Conservation (phyloP, 73 alveolate species). For the Diophrys appendiculata region DNA sequence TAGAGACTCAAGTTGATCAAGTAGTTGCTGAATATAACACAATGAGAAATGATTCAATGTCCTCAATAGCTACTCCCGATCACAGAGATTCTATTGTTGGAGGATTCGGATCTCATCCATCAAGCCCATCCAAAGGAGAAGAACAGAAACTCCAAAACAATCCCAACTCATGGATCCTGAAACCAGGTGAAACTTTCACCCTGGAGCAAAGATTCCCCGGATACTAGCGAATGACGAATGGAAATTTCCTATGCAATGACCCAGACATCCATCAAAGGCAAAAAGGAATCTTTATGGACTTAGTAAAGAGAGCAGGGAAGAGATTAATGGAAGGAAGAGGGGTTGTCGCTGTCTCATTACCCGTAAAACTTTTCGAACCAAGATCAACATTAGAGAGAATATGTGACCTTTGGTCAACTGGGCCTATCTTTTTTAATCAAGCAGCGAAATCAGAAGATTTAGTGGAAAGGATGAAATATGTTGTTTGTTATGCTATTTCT, state of each 20-base stretch:
- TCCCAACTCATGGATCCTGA: no score
- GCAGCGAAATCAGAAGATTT: constrained; percentile 66
- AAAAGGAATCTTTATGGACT: constrained; percentile 69
- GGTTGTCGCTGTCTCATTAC: constrained; percentile 70
- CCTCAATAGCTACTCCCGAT: no score
- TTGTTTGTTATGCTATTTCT: constrained; percentile 67
- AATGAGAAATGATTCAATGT: no score
- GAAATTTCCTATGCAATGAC: constrained; percentile 70
- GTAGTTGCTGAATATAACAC: no score
- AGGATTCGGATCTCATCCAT: no score
- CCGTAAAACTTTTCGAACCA: constrained; percentile 85
- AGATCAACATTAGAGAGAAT: constrained; percentile 75
- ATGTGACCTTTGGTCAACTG: constrained; percentile 73
- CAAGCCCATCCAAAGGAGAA: no score
- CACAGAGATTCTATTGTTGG: no score
- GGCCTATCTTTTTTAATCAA: constrained; percentile 59
- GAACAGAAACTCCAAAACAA: no score
- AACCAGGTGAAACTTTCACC: no score
- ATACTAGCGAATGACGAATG: constrained; percentile 33
- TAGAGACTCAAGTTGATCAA: no score
- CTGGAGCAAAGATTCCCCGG: constrained; percentile 55
- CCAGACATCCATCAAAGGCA: constrained; percentile 57
- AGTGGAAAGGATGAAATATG: constrained; percentile 74
- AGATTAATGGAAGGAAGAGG: constrained; percentile 69
- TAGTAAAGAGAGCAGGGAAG: constrained; percentile 63